Base-by-base conservation (phyloP, 2,329 filamentous ascomycete genomes). In the Microcyclospora pomicola region DNA sequence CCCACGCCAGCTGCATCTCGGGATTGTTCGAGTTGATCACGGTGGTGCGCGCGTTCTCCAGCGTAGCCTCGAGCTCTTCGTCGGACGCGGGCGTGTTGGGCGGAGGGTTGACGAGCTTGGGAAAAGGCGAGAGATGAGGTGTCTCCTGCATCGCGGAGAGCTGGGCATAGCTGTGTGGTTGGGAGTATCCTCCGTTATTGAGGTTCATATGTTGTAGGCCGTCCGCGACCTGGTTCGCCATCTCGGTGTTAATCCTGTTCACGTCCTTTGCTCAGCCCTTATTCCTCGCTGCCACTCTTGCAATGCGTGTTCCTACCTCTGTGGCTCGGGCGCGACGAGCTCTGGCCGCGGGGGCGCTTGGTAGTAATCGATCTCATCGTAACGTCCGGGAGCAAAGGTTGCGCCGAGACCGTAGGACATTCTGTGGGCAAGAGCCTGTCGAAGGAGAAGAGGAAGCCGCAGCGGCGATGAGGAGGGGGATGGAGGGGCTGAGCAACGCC, bases 1-100 rank as follows among this genome's bases (percentile, higher is more conserved):
- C 88, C 91, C 91, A 98, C 43, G 84, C 84, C 53, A 98, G 72
- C 65, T 98, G 91, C 77, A 93, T 92, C 50, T 92, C 80, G 35
- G 92, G 85, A 58, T 98, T 87, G 54, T 92, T 92, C 34, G 86
- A 94, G 55, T 86, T 84, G 45, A 98, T 70, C 28, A 96, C 88
- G 42, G 82, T 74, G 43, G 82, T 66, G 39, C 88, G 77, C 27
- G 86, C 85, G 56, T 79, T 80, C 65, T 92, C 91, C 37, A 98
- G 64, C 35, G 85, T 86, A 24, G 81, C 77, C 60, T 95, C 91
- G 62, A 92, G 87, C 56, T 95, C 85, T 49, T 95, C 87, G 60
- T 96, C 86, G 40, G 84, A 87, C 1, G 85, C 85, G 10, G 91
- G 91, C 14, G 98, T 81, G 59, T 94, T 92, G 41, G 86, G 80